A percentile compares a stretch with the other conserved stretches of the same genome.
These are phyloP conservation scores for Barbarea vulgaris DNA, from an alignment of 345 rosid species.

Conservation along the genomic window DNA sequence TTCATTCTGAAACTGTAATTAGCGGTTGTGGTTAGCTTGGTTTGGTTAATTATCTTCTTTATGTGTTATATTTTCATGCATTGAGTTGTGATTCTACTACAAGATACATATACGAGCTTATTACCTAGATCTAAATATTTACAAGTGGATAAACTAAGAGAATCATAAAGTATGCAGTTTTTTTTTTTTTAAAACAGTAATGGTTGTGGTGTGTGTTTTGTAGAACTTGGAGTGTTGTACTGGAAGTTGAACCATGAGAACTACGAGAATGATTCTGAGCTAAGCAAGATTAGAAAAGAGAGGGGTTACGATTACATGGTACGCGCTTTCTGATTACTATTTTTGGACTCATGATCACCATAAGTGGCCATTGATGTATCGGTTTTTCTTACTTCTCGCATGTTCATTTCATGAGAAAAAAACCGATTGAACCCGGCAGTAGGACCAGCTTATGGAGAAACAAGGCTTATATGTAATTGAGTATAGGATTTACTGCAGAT, in stretches of 20 bases:
- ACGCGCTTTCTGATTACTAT: background rate
- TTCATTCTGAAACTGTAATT: background rate
- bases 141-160: background rate
- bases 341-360: background rate
- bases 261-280: constrained; percentile 74
- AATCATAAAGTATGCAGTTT: background rate
- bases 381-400: too few relatives aligned
- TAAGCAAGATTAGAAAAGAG: constrained; percentile 62
- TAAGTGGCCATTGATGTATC: background rate
- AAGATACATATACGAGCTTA: background rate
- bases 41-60: background rate
- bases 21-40: background rate
- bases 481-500: too few relatives aligned
- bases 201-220: constrained; percentile 9
- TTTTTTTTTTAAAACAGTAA: background rate
- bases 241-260: constrained; percentile 76
- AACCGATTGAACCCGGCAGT: background rate
- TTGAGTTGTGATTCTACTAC: background rate
- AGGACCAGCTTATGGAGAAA: too few relatives aligned
- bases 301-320: constrained; percentile 95
- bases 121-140: background rate
- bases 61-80: background rate
- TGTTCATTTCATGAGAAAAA: background rate
- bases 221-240: constrained; percentile 76
- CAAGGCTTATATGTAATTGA: too few relatives aligned